Base-by-base conservation (phyloP, 129 eudicot species). In the Tagetes patula region DNA sequence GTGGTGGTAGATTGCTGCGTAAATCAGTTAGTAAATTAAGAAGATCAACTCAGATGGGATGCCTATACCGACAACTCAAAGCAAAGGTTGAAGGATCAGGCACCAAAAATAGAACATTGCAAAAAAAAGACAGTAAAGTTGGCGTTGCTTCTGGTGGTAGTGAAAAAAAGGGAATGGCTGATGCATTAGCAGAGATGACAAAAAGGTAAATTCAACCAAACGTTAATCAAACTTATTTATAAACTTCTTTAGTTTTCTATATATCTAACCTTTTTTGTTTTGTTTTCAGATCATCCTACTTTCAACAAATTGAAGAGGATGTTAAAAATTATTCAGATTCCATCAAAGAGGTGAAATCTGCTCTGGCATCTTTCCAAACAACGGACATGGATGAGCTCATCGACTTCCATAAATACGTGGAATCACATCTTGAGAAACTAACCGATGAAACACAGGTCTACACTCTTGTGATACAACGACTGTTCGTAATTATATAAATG, bases 131-230 rank as follows among this genome's bases (percentile, higher is more conserved):
- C 64, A 65, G 68, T 58, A 78, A 88, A 73, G 81, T 81, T 10
- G 94, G 85, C 65, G 66, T 74, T 37, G 77, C 80, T 66, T 76
- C 91, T 37, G 71, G 77, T 59, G 79, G 82, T 14, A 77, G 82
- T 9, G 90, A 83, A 45, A 85, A 87, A 5, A 83, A 73, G 81
- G 88, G 97, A 53, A 89, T 89, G 96, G 98, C 95, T 46, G 96
- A 93, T 82, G 98, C 98, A 77, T 52, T 93, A 42, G 95, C 95
- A 58, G 98, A 93, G 83, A 89, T 93, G 88, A 93, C 95, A 68
- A 89, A 86, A 79, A 85, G 95, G 98, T 89, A 70, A 27, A 12
- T 61, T 34, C 20, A 61, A 33, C 65, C 46, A 82, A 9, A 30
- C 34, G 30, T 48, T 5, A 10, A 59, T 5, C 32, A 41, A 13